phyloP scores from a whole-genome alignment of 257 asterid species.

The Gynochthodes officinalis region DNA sequence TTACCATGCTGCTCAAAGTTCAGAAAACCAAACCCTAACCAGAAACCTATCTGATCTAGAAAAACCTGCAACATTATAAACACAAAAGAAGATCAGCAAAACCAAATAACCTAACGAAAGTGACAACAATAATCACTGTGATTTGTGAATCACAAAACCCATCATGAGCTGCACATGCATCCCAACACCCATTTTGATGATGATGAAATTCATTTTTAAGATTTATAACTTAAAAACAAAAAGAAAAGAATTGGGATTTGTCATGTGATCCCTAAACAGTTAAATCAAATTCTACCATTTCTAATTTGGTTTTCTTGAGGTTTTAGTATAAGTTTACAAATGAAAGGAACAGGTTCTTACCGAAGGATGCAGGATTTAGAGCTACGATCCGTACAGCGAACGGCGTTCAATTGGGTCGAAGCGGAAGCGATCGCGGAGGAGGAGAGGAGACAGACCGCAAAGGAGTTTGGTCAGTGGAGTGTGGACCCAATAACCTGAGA shows the following conservation, averaged over 20 bases:
- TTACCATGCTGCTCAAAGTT: conserved; percentile 22
- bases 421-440: conserved; percentile 12
- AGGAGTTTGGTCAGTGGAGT: not conserved
- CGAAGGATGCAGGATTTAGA: not conserved
- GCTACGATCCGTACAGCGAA: not conserved
- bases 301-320: not conserved
- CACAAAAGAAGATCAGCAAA: not conserved
- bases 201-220: too few species aligned
- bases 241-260: not conserved
- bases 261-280: not conserved
- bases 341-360: not conserved
- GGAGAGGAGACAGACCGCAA: not conserved
- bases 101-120: not conserved
- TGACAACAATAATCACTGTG: not conserved
- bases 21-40: conserved; percentile 15
- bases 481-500: conserved; percentile 9
- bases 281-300: not conserved
- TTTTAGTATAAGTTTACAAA: not conserved
- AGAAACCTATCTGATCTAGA: conserved; percentile 4
- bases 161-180: not conserved
- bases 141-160: not conserved
- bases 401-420: not conserved
- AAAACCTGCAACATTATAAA: conserved; percentile 13
- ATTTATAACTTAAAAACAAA: too few species aligned
- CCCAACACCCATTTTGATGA: not conserved